Percentiles rank a stretch among this genome's conserved stretches.
These are phyloP conservation scores for Delphinella strobiligena DNA, from an alignment of 2,329 filamentous ascomycete genomes.

Conservation along the genomic window DNA sequence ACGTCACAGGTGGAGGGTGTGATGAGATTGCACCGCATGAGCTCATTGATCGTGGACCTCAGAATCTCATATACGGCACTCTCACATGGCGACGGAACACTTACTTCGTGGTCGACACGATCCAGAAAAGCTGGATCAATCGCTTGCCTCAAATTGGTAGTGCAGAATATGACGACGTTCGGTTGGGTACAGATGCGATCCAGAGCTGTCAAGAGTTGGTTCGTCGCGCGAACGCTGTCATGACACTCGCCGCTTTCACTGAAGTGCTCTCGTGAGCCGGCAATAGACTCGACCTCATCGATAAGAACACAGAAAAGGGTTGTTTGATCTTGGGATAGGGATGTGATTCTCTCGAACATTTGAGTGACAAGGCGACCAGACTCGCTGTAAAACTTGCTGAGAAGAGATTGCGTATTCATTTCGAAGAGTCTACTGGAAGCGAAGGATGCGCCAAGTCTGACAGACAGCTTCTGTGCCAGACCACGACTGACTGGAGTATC, in stretches of 20 bases:
- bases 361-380: conserved; percentile 31
- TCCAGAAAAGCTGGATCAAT: conserved; percentile 35
- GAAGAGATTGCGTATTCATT: conserved; percentile 32
- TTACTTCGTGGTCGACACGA: conserved; percentile 35
- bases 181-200: conserved; percentile 29
- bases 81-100: conserved; percentile 27
- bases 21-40: conserved; percentile 27
- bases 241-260: conserved; percentile 5
- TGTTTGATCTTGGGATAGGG: conserved; percentile 25
- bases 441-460: conserved; percentile 28
- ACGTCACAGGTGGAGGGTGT: conserved; percentile 9
- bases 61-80: conserved; percentile 36
- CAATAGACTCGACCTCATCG: conserved; percentile 39
- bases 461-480: conserved; percentile 39
- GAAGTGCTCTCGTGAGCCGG: conserved; percentile 27
- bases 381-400: conserved; percentile 38
- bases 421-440: conserved; percentile 28
- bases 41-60: conserved; percentile 34
- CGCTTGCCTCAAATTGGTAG: conserved; percentile 32
- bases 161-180: conserved; percentile 39
- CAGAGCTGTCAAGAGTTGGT: conserved; percentile 37
- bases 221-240: conserved; percentile 26
- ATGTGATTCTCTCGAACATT: conserved; percentile 29
- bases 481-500: conserved; percentile 21
- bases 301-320: conserved; percentile 35